Evolutionary conservation across 768 basidiomycete genomes (phyloP).

Genomic region (Naematelia encephala): DNA sequence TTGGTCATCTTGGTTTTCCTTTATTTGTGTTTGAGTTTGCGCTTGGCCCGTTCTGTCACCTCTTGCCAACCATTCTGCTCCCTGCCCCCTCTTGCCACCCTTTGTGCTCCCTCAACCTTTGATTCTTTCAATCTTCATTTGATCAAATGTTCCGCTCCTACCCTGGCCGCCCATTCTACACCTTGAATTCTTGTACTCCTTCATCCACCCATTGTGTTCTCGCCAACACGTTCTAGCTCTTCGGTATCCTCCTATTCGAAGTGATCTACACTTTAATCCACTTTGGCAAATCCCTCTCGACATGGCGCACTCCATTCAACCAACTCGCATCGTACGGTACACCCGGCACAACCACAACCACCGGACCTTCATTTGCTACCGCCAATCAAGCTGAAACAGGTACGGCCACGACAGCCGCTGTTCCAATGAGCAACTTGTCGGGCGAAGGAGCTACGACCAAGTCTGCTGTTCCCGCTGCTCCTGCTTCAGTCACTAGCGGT

Average conservation of each 20-base stretch:
- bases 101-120: not conserved
- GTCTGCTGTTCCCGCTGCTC: not conserved
- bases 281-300: slow-evolving; percentile 17
- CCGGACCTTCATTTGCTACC: not conserved
- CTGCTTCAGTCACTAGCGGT: not conserved
- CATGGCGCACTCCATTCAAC: slow-evolving; percentile 38
- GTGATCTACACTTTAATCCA: slow-evolving; percentile 31
- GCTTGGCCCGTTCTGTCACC: not conserved
- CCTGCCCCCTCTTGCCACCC: not conserved
- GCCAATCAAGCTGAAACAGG: not conserved
- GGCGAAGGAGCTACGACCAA: not conserved
- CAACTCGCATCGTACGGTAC: slow-evolving; percentile 20
- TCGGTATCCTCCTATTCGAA: slow-evolving; percentile 30
- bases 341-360: not conserved
- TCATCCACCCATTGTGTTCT: too few relatives aligned
- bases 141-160: not conserved
- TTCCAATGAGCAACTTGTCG: not conserved
- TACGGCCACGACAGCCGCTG: not conserved
- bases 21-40: too few relatives aligned
- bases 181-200: too few relatives aligned
- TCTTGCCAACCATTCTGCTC: not conserved
- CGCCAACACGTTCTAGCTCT: slow-evolving; percentile 21
- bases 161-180: too few relatives aligned
- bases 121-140: not conserved
- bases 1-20: not conserved